Percentiles rank a stretch among this genome's conserved stretches.
Conservation (phyloP, 192 early-diverging fungal genomes). For the Linnemannia elongata region DNA sequence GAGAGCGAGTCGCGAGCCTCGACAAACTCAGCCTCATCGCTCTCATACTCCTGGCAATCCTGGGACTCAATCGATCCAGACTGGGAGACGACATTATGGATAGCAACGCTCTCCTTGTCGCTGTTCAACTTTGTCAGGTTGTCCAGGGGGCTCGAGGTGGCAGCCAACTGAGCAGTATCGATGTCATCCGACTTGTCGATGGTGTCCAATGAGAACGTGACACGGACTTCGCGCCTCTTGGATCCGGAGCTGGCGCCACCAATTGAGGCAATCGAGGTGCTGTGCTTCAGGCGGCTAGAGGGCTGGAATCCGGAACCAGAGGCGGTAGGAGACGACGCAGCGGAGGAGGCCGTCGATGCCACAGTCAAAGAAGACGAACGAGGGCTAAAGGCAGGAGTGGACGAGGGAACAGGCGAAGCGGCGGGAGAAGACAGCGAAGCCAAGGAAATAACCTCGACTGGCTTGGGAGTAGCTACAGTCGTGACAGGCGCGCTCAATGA, state of each 20-base stretch:
- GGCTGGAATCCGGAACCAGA: conserved; percentile 13
- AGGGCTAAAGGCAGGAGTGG: conserved; percentile 18
- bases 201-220: conserved; percentile 49
- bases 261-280: conserved; percentile 12
- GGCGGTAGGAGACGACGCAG: neutral
- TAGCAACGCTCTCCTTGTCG: neutral
- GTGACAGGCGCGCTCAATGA: neutral
- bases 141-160: conserved; percentile 24
- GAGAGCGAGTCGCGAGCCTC: conserved; percentile 39
- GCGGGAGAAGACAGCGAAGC: conserved; percentile 20
- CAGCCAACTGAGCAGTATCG: neutral
- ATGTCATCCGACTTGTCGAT: conserved; percentile 29
- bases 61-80: neutral
- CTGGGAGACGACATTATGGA: conserved; percentile 16
- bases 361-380: conserved; percentile 12
- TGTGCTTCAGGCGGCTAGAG: conserved; percentile 18
- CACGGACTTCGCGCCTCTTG: conserved; percentile 30
- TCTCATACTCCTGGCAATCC: conserved; percentile 7
- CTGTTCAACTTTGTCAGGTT: neutral
- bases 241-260: neutral
- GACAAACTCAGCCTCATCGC: conserved; percentile 52
- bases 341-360: neutral
- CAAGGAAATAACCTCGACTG: neutral
- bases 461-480: neutral
- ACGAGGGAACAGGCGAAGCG: conserved; percentile 28